Base-by-base conservation (phyloP, 768 basidiomycete genomes). In the Russula virescens region DNA sequence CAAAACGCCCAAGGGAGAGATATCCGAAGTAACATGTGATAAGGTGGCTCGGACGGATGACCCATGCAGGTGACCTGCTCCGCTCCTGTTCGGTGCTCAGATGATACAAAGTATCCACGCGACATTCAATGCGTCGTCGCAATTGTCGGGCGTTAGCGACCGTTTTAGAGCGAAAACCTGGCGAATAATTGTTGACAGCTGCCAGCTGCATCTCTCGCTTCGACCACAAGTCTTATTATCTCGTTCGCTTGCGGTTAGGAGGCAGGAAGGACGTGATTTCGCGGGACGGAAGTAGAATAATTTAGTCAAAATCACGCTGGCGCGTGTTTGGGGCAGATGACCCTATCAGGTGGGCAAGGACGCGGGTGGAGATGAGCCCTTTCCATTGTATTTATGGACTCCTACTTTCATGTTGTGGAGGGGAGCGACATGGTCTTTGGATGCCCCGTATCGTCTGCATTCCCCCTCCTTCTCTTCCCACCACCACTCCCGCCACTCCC, bases 311-410 rank as follows among this genome's bases (percentile, higher is more conserved):
- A 21, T 53, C 43, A 53, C 34, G 49, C 42, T 28, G 45, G 50
- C 49, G 56, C 61, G 49, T 62, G 61, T 26, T 31, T 9, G 26
- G 57, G 50, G 50, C 61, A 62, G 56, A 62, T 62, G 61, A 62
- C 56, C 31, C 50, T 46, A 53, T 62, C 61, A 62, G 61, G 61
- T 62, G 56, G 61, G 50, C 55, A 46, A 28, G 25, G 50, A 46
- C 31, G n/a, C n/a, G n/a, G n/a, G n/a, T n/a, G n/a, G n/a, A n/a
- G 42, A 46, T 28, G 55, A 16, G 23, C 47, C 59, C 57, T 42
- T 26, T 49, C n/a, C 51, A 25, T 55, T 28, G n/a, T n/a, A 51
- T 58, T 62, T 62, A 62, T 62, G 31, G 51, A 56, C 55, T n/a
- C 48, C 55, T 21, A 54, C 47, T 18, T 49, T 50, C n/a, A 21